These are phyloP conservation scores for Leptographium lundbergii DNA, from an alignment of 2,329 filamentous ascomycete species.

Conservation along the genomic window DNA sequence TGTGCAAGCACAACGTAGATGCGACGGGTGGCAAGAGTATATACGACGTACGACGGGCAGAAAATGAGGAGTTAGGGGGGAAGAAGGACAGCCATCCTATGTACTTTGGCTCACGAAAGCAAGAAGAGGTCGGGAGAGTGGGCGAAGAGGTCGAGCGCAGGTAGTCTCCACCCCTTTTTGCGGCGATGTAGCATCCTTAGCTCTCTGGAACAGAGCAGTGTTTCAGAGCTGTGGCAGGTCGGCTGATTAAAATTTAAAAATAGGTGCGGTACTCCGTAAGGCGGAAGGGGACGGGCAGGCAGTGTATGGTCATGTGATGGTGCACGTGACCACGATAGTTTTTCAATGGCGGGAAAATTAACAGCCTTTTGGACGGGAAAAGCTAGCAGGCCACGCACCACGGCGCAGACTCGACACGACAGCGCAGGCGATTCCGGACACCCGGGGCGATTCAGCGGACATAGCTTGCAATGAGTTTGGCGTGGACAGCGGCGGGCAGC, in stretches of 20 bases:
- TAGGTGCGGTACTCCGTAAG: too few species aligned
- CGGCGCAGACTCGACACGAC: background rate
- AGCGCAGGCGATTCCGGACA: background rate
- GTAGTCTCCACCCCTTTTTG: background rate
- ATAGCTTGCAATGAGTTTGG: slow-evolving; percentile 8
- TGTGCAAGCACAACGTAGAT: background rate
- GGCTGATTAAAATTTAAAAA: background rate
- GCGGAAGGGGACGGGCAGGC: too few species aligned
- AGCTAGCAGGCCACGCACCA: background rate
- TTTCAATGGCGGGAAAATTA: slow-evolving; percentile 8
- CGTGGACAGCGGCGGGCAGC: slow-evolving; percentile 7
- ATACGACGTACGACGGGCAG: background rate
- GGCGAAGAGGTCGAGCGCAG: background rate
- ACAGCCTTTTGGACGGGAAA: slow-evolving; percentile 3
- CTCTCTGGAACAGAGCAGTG: slow-evolving; percentile 14
- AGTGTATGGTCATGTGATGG: too few species aligned
- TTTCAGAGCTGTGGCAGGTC: slow-evolving; percentile 35
- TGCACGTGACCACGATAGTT: background rate
- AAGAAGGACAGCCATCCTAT: background rate
- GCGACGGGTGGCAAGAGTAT: background rate
- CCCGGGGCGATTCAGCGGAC: background rate
- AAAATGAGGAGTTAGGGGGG: background rate
- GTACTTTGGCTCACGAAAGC: slow-evolving; percentile 13
- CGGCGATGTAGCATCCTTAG: background rate
- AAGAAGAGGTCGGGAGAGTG: background rate